Base-by-base conservation (phyloP, 306 rosid species). In the Erythrophleum fordii region DNA sequence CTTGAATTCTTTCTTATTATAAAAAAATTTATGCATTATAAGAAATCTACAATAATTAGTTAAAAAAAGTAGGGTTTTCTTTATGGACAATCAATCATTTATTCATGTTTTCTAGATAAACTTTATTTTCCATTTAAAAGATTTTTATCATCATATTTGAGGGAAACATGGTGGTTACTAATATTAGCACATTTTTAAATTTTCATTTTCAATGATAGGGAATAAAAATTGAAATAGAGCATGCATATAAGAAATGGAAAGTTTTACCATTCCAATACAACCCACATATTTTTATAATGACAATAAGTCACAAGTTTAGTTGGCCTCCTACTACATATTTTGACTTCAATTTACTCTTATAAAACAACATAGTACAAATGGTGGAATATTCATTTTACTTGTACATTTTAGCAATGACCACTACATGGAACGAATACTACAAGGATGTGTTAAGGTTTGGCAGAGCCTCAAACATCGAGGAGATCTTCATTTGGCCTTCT, bases 1-100 rank as follows among this genome's bases (percentile, higher is more conserved):
- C 61, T 8, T 45, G 0, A 52, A 17, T 5, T 1, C 42, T 4
- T n/a, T 8, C 8, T 2, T 8, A 55, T 20, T 1, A 39, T 7
- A 55, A 1, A 18, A 52, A 52, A 52, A 52, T 7, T 42, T 0
- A 42, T 42, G 13, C 0, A 3, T 42, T 42, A 42, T 42, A 23
- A 58, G 18, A 64, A 64, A 64, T n/a, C 28, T 35, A 10, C 10
- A 34, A 37, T 17, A 65, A 25, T 34, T 22, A 55, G 11, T 31
- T n/a, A n/a, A 11, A 62, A 35, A 18, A 37, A 4, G 14, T 5
- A 39, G 18, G 18, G 31, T 72, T 77, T 28, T 46, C 53, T 4
- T 73, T 11, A 78, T 20, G 20, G 46, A 66, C 45, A 73, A 68
- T 59, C 52, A 69, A 59, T 53, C 55, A 51, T 48, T 59, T 60